A percentile compares a stretch with the other conserved stretches of the same genome.
Conservation (phyloP, 1,284 basidiomycete species). For the Melampsora americana region DNA sequence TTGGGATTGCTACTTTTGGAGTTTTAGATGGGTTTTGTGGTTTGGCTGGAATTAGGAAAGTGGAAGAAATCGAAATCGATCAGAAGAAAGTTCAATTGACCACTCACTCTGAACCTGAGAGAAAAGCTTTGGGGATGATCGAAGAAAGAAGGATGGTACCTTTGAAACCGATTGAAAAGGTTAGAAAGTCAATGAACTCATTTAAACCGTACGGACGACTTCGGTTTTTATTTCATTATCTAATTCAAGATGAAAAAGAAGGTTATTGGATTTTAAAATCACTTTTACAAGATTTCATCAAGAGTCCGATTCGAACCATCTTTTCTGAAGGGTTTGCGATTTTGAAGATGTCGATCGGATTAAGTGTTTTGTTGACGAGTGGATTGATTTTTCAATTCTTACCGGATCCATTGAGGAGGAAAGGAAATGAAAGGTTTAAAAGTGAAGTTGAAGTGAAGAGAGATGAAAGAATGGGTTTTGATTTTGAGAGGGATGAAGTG, state of each 20-base stretch:
- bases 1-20: background rate
- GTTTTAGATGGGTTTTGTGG: background rate
- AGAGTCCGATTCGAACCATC: background rate
- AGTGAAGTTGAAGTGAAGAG: too few species aligned
- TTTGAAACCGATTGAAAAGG: background rate
- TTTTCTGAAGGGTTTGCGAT: slow-evolving; percentile 4
- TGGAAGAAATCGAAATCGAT: background rate
- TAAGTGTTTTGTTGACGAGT: background rate
- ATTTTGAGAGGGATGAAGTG: too few species aligned
- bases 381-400: background rate
- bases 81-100: background rate
- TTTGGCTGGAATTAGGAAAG: background rate
- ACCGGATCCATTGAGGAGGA: background rate
- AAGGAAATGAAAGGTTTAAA: too few species aligned
- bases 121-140: background rate
- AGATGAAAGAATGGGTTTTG: too few species aligned
- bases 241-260: background rate
- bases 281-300: background rate
- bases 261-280: background rate
- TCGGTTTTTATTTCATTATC: background rate
- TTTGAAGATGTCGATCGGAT: background rate
- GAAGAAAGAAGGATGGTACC: background rate
- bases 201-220: background rate
- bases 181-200: background rate
- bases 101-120: background rate